These are phyloP conservation scores for Solanum pinnatisectum DNA, from an alignment of 257 asterid genomes.

Conservation along the genomic window DNA sequence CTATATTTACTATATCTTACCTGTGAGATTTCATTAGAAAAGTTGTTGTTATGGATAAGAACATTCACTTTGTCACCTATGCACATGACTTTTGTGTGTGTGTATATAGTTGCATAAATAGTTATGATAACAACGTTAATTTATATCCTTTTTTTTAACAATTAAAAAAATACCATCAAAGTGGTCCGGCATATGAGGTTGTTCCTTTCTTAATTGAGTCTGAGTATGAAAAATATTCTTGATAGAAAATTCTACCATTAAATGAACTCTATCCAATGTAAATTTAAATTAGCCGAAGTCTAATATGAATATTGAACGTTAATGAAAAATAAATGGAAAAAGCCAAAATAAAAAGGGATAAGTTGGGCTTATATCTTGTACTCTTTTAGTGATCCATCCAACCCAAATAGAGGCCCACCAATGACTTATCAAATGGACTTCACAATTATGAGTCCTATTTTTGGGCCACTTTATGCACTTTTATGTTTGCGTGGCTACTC, in stretches of 20 bases:
- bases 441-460: neutral
- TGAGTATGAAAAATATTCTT: too few species aligned
- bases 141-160: too few species aligned
- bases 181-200: too few species aligned
- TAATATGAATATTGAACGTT: fast-evolving
- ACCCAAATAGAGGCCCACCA: conserved; percentile 9
- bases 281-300: too few species aligned
- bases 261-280: too few species aligned
- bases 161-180: too few species aligned
- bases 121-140: neutral
- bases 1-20: too few species aligned
- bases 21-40: too few species aligned
- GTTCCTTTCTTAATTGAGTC: too few species aligned
- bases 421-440: conserved; percentile 15
- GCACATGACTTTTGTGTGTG: neutral
- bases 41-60: neutral
- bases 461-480: neutral
- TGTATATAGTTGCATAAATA: neutral
- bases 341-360: neutral
- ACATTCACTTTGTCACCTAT: neutral
- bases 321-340: neutral
- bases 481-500: neutral
- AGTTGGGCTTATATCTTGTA: neutral
- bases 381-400: neutral
- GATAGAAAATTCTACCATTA: fast-evolving